phyloP scores from a whole-genome alignment of 208 protist species.

The Tritrichomonas foetus region DNA sequence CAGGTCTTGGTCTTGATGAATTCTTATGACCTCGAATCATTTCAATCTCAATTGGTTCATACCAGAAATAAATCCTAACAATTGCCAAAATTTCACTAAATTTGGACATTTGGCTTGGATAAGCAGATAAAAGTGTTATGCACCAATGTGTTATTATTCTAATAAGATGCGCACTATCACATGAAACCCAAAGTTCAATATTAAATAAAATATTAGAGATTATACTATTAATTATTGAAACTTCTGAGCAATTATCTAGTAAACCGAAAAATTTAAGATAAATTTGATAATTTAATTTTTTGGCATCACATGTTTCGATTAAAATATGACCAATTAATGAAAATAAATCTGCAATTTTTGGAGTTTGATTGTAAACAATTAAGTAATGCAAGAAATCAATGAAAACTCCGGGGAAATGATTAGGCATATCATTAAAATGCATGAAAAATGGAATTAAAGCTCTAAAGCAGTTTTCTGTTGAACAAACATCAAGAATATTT shows the following conservation, averaged over 20 bases:
- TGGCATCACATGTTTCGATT: neutral
- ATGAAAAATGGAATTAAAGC: neutral
- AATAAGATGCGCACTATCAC: neutral
- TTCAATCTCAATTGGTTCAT: conserved; percentile 17
- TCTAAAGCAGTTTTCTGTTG: neutral
- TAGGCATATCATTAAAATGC: neutral
- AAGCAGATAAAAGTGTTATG: neutral
- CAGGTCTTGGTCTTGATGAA: neutral
- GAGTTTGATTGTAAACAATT: neutral
- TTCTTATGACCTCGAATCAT: neutral
- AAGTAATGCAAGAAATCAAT: neutral
- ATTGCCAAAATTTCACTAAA: neutral
- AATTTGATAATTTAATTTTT: neutral
- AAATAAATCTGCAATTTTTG: neutral
- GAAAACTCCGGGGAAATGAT: neutral
- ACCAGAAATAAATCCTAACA: neutral
- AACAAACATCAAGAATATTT: neutral
- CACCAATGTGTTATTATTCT: conserved; percentile 1
- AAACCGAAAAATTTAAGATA: neutral
- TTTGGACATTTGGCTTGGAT: neutral
- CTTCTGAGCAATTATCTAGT: neutral
- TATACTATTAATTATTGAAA: neutral
- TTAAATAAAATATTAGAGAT: neutral
- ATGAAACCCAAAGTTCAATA: neutral
- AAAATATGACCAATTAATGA: neutral